Evolutionary conservation across 768 basidiomycete genomes (phyloP).

Genomic region (Ramaria sp.): DNA sequence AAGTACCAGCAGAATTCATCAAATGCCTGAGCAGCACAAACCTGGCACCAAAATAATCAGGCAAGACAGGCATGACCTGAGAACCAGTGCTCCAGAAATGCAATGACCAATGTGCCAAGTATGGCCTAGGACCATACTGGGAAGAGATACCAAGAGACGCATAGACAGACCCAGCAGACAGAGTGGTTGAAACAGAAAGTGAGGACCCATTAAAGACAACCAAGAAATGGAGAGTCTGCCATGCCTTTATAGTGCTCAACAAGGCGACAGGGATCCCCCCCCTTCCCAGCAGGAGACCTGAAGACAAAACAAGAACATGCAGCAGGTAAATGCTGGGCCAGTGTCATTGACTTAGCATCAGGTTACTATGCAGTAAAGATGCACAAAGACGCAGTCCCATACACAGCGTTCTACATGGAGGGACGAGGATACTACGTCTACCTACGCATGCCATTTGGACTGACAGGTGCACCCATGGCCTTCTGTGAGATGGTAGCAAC

Average conservation of each 20-base stretch:
- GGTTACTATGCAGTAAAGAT: slow-evolving; percentile 10
- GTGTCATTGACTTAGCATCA: slow-evolving; percentile 5
- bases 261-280: slow-evolving; percentile 7
- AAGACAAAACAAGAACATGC: slow-evolving; percentile 26
- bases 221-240: slow-evolving; percentile 28
- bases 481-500: slow-evolving; percentile 13
- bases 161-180: background rate
- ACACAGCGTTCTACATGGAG: slow-evolving; percentile 8
- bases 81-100: too few species aligned
- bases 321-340: slow-evolving; percentile 20
- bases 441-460: too few species aligned
- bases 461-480: slow-evolving; percentile 9
- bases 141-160: slow-evolving; percentile 21
- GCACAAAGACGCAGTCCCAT: background rate
- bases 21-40: slow-evolving; percentile 26
- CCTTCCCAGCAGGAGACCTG: slow-evolving; percentile 25
- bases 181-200: background rate
- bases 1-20: slow-evolving; percentile 21
- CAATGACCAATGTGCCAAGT: too few species aligned
- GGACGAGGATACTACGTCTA: too few species aligned
- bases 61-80: slow-evolving; percentile 4
- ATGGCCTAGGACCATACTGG: slow-evolving; percentile 20
- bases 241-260: slow-evolving; percentile 26
- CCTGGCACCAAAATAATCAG: slow-evolving; percentile 28
- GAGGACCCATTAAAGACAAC: background rate